Conservation (phyloP, 495 filamentous ascomycete genomes). For the Sordaria brevicollis region DNA sequence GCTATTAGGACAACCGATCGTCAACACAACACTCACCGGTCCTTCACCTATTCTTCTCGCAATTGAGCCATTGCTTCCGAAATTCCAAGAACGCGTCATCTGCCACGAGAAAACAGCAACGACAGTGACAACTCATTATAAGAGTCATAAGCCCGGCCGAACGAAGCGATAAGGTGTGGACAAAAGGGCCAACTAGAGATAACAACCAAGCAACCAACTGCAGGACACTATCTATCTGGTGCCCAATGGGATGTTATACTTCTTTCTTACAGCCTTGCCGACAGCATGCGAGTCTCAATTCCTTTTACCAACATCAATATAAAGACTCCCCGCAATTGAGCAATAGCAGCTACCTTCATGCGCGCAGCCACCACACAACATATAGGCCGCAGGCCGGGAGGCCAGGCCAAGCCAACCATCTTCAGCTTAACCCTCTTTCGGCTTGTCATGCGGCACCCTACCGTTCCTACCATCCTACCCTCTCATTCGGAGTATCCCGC, state of each 20-base stretch:
- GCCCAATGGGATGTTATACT: background rate
- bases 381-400: background rate
- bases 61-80: background rate
- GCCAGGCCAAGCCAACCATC: conserved; percentile 3
- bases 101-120: background rate
- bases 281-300: background rate
- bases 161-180: background rate
- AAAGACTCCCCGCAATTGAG: conserved; percentile 14
- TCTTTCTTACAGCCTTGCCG: background rate
- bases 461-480: background rate
- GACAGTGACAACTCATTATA: background rate
- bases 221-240: background rate
- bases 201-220: background rate
- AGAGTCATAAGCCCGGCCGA: background rate
- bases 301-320: background rate
- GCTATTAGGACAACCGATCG: background rate
- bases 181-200: background rate
- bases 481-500: background rate
- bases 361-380: conserved; percentile 2
- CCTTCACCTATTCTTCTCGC: background rate
- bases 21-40: background rate
- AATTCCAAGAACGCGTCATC: background rate
- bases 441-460: conserved; percentile 7
- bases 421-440: conserved; percentile 6
- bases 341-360: conserved; percentile 10